Percentiles rank a stretch among this genome's conserved stretches.
These are phyloP conservation scores for Aspergillus sclerotialis DNA, from an alignment of 2,329 filamentous ascomycete species.

Conservation along the genomic window DNA sequence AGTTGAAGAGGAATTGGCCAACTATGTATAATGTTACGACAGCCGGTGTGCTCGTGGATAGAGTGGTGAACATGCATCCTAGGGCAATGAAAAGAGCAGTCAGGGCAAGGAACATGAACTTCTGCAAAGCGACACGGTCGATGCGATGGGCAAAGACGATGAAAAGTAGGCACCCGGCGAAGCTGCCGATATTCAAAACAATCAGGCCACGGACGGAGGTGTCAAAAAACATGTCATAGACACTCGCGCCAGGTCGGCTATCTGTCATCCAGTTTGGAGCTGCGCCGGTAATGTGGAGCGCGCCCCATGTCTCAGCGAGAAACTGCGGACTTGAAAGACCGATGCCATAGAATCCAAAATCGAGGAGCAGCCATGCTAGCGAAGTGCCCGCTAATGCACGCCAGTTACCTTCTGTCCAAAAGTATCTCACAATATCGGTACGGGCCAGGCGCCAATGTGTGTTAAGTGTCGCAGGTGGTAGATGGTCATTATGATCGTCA, in stretches of 20 bases:
- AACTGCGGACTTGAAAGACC: slow-evolving; percentile 40
- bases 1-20: slow-evolving; percentile 43
- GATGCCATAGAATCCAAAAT: slow-evolving; percentile 54
- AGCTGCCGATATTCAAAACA: slow-evolving; percentile 36
- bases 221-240: slow-evolving; percentile 33
- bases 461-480: slow-evolving; percentile 33
- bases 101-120: slow-evolving; percentile 38
- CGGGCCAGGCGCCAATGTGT: slow-evolving; percentile 34
- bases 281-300: slow-evolving; percentile 19
- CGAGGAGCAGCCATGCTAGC: slow-evolving; percentile 49
- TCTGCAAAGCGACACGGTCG: slow-evolving; percentile 38
- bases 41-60: slow-evolving; percentile 27
- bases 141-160: slow-evolving; percentile 34
- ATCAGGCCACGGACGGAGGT: slow-evolving; percentile 34
- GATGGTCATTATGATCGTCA: slow-evolving; percentile 14
- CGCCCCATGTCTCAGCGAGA: slow-evolving; percentile 35
- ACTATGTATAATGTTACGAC: slow-evolving; percentile 39
- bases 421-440: slow-evolving; percentile 34
- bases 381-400: slow-evolving; percentile 39
- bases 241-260: slow-evolving; percentile 32
- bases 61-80: slow-evolving; percentile 35
- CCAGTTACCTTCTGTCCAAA: slow-evolving; percentile 39
- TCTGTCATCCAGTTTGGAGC: slow-evolving; percentile 32
- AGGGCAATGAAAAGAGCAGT: slow-evolving; percentile 38
- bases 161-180: slow-evolving; percentile 35